phyloP scores from a whole-genome alignment of 495 filamentous ascomycete genomes.

The Penicillium crystallinum region DNA sequence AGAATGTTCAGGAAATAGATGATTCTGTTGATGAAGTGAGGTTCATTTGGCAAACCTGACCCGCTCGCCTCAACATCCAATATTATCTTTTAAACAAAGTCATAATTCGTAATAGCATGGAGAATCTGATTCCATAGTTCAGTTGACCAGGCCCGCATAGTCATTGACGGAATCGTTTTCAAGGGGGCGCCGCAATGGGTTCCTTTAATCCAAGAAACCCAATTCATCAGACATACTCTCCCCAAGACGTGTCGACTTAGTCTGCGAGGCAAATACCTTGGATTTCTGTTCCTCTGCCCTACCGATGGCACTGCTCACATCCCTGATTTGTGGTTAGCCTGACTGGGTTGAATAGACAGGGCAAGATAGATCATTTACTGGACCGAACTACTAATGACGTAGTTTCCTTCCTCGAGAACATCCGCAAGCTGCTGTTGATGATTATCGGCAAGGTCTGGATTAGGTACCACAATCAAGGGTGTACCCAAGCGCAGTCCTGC shows the following conservation, averaged over 20 bases:
- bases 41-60: not conserved
- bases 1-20: not conserved
- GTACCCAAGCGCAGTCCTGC: constrained; percentile 65
- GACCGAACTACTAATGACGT: constrained; percentile 60
- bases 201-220: constrained; percentile 41
- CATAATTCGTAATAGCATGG: not conserved
- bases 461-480: constrained; percentile 80
- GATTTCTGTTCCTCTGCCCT: constrained; percentile 8
- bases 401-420: constrained; percentile 62
- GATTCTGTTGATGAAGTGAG: not conserved
- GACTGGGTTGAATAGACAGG: not conserved
- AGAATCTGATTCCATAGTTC: not conserved
- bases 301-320: constrained; percentile 40
- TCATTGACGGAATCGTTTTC: not conserved
- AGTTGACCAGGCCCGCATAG: not conserved
- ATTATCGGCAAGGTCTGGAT: constrained; percentile 75
- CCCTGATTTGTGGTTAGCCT: constrained; percentile 25
- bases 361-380: constrained; percentile 42
- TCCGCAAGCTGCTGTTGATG: constrained; percentile 85
- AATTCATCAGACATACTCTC: not conserved
- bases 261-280: not conserved
- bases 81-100: not conserved
- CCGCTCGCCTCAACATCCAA: not conserved
- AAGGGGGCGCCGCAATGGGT: not conserved
- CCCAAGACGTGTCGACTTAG: not conserved